Percentiles rank a stretch among this genome's conserved stretches.
Evolutionary conservation across 1,139 yeast genomes (phyloP).

Genomic region (Debaryomyces psychrophilus): DNA sequence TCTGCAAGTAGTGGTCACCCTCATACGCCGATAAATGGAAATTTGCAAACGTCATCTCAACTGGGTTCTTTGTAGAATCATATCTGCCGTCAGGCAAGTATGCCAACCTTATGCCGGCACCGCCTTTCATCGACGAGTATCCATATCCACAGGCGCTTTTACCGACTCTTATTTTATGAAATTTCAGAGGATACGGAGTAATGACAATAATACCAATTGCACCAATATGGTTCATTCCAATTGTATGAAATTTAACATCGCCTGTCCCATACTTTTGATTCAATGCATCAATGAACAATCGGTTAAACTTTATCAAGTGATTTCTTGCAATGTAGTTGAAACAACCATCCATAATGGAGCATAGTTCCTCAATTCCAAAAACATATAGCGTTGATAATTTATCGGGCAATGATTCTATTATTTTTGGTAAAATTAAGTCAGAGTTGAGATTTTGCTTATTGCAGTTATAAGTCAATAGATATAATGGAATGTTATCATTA

Average conservation of each 20-base stretch:
- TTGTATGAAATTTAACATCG: constrained; percentile 42
- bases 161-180: constrained; percentile 31
- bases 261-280: constrained; percentile 30
- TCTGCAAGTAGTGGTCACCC: constrained; percentile 50
- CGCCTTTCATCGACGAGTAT: constrained; percentile 74
- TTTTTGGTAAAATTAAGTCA: constrained; percentile 26
- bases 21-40: constrained; percentile 81
- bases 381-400: constrained; percentile 52
- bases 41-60: constrained; percentile 61
- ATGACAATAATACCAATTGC: constrained; percentile 66
- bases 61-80: constrained; percentile 15
- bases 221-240: constrained; percentile 58
- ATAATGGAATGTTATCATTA: constrained; percentile 23
- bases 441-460: constrained; percentile 33
- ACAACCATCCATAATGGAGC: constrained; percentile 66
- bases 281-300: constrained; percentile 45
- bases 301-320: constrained; percentile 45
- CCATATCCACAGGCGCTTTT: constrained; percentile 58
- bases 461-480: constrained; percentile 44
- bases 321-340: constrained; percentile 41
- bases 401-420: constrained; percentile 34
- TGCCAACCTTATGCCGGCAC: constrained; percentile 58
- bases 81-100: constrained; percentile 29
- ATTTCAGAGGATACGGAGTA: constrained; percentile 44
- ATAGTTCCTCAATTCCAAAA: constrained; percentile 76